phyloP scores from a whole-genome alignment of 1,284 basidiomycete species.

The Coniferiporia sulphurascens region DNA sequence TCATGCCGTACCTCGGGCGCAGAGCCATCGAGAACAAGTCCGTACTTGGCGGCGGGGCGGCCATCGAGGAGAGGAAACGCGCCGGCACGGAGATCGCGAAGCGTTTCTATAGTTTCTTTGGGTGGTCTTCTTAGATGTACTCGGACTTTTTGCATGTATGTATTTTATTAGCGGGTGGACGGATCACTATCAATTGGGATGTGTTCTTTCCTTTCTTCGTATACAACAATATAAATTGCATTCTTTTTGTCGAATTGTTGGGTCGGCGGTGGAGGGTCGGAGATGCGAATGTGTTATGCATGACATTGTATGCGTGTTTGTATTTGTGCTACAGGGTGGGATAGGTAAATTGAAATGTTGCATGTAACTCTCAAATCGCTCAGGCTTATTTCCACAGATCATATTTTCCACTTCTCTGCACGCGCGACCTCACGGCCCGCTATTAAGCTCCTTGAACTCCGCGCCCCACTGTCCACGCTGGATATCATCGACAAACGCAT shows the following conservation, averaged over 20 bases:
- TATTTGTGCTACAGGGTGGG: constrained; percentile 1
- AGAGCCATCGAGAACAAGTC: constrained; percentile 70
- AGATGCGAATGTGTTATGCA: too few species aligned
- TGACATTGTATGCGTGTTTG: too few species aligned
- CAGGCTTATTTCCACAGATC: neutral
- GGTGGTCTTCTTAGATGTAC: neutral
- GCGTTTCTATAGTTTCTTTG: constrained; percentile 3
- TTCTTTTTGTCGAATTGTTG: neutral
- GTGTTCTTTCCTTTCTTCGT: neutral
- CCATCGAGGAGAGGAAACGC: constrained; percentile 47
- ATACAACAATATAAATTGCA: neutral
- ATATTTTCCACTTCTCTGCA: neutral
- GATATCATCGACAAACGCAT: constrained; percentile 67
- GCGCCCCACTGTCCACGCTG: constrained; percentile 60
- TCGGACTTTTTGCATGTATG: neutral
- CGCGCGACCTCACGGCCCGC: constrained; percentile 15
- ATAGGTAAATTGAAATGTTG: neutral
- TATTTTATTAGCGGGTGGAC: too few species aligned
- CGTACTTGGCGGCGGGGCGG: constrained; percentile 50
- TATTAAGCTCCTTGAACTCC: constrained; percentile 62
- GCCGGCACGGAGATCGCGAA: constrained; percentile 46
- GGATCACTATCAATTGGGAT: neutral
- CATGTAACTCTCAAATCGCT: too few species aligned
- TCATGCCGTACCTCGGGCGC: constrained; percentile 63
- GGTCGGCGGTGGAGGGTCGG: neutral